Base-by-base conservation (phyloP, 2,329 filamentous ascomycete species). In the Orbilia quercus region DNA sequence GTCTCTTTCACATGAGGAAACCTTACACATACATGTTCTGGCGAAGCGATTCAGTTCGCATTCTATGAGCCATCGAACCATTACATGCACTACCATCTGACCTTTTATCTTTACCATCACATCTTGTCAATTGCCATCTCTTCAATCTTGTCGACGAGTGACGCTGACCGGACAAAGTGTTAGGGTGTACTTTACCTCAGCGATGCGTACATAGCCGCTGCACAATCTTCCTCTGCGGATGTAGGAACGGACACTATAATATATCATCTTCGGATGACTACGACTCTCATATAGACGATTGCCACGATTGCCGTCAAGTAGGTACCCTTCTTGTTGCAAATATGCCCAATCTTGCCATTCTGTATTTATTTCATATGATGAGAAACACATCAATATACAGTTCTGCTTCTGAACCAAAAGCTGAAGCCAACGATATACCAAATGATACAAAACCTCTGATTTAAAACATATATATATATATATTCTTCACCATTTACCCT, bases 371-470 rank as follows among this genome's bases (percentile, higher is more conserved):
- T 58, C 45, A 18, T 63, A 64, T 74, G 70, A 74, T 74, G 70
- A 74, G 60, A 74, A 74, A 47, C 28, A 67, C 22, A 63, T 74
- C 64, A 63, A 55, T 69, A 67, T 42, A 38, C 70, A 74, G 70
- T 74, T 74, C 70, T 74, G 70, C 70, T 74, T 74, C 70, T 74
- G 70, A 74, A 74, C 70, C 70, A 74, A 57, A 74, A 74, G 63
- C 63, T 69, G 62, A 69, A 74, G 63, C 63, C 70, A 69, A 63
- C 55, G 58, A 69, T 63, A 67, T 62, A 74, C 70, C 70, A 74
- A 74, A 74, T 62, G 70, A 74, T 74, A 74, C 70, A 74, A 53
- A 47, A 69, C 40, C 51, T 74, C 70, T 74, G 70, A 74, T 74
- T 64, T 25, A 36, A 40, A 22, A 48, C 22, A 55, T 36, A 12